phyloP scores from a whole-genome alignment of 129 eudicot genomes.

The Calendula officinalis region DNA sequence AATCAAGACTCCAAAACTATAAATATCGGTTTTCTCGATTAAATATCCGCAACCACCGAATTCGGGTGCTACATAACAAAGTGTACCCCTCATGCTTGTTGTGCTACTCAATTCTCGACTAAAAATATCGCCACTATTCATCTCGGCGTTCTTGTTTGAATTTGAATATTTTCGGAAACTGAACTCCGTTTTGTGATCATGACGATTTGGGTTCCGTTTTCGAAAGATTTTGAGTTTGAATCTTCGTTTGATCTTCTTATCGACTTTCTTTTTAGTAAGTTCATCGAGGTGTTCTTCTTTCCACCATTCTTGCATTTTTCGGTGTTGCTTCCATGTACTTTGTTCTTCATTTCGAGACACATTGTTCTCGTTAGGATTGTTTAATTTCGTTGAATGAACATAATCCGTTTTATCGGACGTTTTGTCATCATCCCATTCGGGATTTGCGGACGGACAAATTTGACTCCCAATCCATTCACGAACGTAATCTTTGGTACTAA shows the following conservation, averaged over 20 bases:
- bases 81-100: conserved; percentile 96
- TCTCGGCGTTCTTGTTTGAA: conserved; percentile 59
- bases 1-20: conserved; percentile 84
- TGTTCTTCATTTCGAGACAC: conserved; percentile 30
- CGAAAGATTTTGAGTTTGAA: conserved; percentile 40
- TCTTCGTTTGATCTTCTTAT: conserved; percentile 43
- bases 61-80: conserved; percentile 94
- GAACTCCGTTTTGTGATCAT: conserved; percentile 40
- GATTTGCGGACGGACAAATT: conserved; percentile 51
- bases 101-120: conserved; percentile 97
- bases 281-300: conserved; percentile 84
- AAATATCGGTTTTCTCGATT: conserved; percentile 85
- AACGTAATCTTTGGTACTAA: conserved; percentile 83
- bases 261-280: conserved; percentile 47
- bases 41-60: conserved; percentile 68
- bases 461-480: conserved; percentile 98
- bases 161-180: conserved; percentile 62
- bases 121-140: conserved; percentile 84
- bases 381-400: conserved; percentile 28
- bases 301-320: conserved; percentile 99
- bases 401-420: conserved; percentile 33
- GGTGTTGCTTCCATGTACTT: conserved; percentile 41
- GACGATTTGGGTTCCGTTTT: conserved; percentile 27
- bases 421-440: conserved; percentile 72
- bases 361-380: conserved; percentile 32